phyloP scores from a whole-genome alignment of 768 basidiomycete genomes.

The Trametes cinnabarina region DNA sequence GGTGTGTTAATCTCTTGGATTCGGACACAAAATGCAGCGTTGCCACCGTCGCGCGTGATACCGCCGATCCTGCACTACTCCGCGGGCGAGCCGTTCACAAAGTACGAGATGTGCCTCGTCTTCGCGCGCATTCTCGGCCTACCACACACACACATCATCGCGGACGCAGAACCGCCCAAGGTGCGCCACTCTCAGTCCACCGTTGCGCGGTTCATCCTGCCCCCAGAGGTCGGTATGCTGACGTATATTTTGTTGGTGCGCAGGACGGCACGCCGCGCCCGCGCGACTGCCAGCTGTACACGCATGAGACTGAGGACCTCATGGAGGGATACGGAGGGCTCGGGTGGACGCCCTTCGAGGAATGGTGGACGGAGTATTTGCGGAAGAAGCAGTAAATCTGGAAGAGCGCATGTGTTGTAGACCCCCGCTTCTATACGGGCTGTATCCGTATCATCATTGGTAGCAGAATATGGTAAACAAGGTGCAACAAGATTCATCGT shows the following conservation, averaged over 20 bases:
- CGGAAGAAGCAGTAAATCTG: slow-evolving; percentile 13
- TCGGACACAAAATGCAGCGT: slow-evolving; percentile 38
- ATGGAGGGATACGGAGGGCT: slow-evolving; percentile 46
- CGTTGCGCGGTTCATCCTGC: background rate
- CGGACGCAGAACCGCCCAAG: slow-evolving; percentile 66
- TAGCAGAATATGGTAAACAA: no score
- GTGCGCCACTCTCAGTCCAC: slow-evolving; percentile 28
- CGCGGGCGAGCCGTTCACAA: slow-evolving; percentile 77
- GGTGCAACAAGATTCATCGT: no score
- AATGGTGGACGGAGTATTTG: slow-evolving; percentile 75
- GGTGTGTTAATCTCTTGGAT: no score
- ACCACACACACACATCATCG: slow-evolving; percentile 71
- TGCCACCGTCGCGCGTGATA: slow-evolving; percentile 37
- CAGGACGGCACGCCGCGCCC: slow-evolving; percentile 71
- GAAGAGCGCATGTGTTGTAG: no score
- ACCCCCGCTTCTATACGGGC: no score
- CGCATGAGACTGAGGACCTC: slow-evolving; percentile 69
- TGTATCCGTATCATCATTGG: no score
- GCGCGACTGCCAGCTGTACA: slow-evolving; percentile 75
- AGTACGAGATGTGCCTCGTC: slow-evolving; percentile 87
- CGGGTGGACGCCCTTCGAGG: slow-evolving; percentile 67
- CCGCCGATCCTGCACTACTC: slow-evolving; percentile 87
- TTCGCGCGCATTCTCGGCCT: slow-evolving; percentile 70
- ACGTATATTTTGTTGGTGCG: background rate
- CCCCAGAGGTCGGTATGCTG: background rate